Percentiles rank a stretch among this genome's conserved stretches.
Conservation (phyloP, 139 green algal species). For the Closterium sp. region DNA sequence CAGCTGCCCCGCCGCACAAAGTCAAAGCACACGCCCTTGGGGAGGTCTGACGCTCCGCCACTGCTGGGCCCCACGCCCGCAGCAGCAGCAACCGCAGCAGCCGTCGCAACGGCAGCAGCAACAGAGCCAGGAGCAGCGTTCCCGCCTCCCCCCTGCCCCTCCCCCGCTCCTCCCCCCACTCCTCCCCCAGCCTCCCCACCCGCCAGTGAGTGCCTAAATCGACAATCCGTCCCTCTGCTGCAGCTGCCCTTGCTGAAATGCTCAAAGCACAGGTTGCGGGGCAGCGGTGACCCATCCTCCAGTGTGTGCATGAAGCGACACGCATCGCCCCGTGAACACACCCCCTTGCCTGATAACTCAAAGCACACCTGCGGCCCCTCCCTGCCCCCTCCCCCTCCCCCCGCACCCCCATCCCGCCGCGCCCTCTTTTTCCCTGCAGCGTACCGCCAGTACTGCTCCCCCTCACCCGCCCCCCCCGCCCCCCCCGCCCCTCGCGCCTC, state of each 20-base stretch:
- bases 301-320: constrained; percentile 38
- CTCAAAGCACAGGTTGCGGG: constrained; percentile 42
- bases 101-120: neutral
- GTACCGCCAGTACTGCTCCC: constrained; percentile 46
- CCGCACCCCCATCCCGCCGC: constrained; percentile 5
- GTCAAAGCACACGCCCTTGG: constrained; percentile 46
- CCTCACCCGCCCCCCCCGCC: neutral
- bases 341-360: constrained; percentile 30
- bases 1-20: constrained; percentile 48
- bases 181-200: neutral
- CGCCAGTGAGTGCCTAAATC: constrained; percentile 18
- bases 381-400: neutral
- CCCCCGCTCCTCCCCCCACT: too few relatives aligned
- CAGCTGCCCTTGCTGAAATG: constrained; percentile 42
- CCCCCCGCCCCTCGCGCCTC: neutral
- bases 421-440: neutral
- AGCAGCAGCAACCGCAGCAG: neutral
- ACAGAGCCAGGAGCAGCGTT: neutral
- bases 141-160: neutral
- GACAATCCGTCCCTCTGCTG: constrained; percentile 45
- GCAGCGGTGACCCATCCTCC: constrained; percentile 24
- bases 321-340: constrained; percentile 25
- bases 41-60: constrained; percentile 18
- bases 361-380: constrained; percentile 43
- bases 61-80: neutral